Evolutionary conservation across 148 eudicot genomes (phyloP).

Genomic region (Dianthus caryophyllus): DNA sequence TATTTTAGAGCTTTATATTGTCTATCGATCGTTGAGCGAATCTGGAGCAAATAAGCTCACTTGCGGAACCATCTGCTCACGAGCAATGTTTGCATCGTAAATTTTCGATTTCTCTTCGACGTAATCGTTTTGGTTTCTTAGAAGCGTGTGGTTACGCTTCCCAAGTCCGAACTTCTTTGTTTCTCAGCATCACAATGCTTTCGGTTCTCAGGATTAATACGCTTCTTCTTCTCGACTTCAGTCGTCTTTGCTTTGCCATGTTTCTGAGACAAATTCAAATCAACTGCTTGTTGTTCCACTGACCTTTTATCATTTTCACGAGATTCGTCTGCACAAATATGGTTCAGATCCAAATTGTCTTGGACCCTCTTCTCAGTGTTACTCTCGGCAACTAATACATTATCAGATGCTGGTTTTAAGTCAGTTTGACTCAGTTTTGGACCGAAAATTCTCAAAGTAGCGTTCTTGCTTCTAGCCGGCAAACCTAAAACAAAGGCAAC

Average conservation of each 20-base stretch:
- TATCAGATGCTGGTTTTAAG: too few species aligned
- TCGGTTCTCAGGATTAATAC: neutral
- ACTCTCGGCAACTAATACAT: too few species aligned
- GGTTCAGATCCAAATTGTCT: neutral
- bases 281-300: slow-evolving; percentile 16
- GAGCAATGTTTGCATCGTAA: too few species aligned
- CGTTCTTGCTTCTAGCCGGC: too few species aligned
- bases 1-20: too few species aligned
- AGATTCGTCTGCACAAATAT: neutral
- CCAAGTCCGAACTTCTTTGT: neutral
- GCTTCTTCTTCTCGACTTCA: neutral
- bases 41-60: too few species aligned
- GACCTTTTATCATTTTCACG: slow-evolving; percentile 16
- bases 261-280: slow-evolving; percentile 34
- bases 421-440: too few species aligned
- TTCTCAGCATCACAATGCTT: neutral
- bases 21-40: too few species aligned
- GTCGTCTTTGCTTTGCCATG: slow-evolving; percentile 11
- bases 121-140: neutral
- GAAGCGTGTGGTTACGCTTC: neutral
- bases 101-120: neutral
- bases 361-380: too few species aligned
- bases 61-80: too few species aligned
- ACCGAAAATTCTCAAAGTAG: too few species aligned
- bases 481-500: too few species aligned